Percentiles rank a stretch among this genome's conserved stretches.
Evolutionary conservation across 345 rosid genomes (phyloP).

Genomic region (Fremontodendron californicum): DNA sequence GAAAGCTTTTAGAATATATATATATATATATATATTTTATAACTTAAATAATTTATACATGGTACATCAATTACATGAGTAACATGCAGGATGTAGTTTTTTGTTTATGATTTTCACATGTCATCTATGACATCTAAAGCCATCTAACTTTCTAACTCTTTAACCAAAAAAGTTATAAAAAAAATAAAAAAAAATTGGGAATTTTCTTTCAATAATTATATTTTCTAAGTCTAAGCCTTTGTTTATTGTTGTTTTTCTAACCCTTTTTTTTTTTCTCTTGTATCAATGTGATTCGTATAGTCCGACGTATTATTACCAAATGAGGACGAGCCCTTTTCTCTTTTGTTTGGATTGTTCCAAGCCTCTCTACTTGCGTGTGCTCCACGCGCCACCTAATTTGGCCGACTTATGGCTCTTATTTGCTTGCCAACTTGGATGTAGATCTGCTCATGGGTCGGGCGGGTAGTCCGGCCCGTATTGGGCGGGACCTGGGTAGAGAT

Average conservation of each 20-base stretch:
- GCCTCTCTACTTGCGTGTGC: neutral
- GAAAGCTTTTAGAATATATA: neutral
- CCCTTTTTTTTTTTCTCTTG: neutral
- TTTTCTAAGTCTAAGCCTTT: neutral
- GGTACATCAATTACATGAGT: too few species aligned
- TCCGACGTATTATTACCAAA: slow-evolving; percentile 41
- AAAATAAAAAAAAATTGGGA: neutral
- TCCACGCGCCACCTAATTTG: neutral
- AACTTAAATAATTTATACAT: too few species aligned
- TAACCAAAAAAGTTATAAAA: neutral
- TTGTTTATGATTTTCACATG: too few species aligned
- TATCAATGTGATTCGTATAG: slow-evolving; percentile 25
- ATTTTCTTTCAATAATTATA: neutral
- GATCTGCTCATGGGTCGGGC: too few species aligned
- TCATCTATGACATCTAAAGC: slow-evolving; percentile 15
- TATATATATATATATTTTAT: too few species aligned
- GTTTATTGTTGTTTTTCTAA: neutral
- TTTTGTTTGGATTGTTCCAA: neutral
- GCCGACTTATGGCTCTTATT: neutral
- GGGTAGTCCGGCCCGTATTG: too few species aligned
- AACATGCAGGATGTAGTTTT: too few species aligned
- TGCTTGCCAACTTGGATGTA: too few species aligned
- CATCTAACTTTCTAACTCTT: slow-evolving; percentile 8
- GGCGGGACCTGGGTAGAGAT: too few species aligned
- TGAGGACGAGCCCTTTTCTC: slow-evolving; percentile 20